Evolutionary conservation across 768 basidiomycete species (phyloP), one percentile per base, ranked within the genome.

Genomic region (Glaciozyma antarctica): DNA sequence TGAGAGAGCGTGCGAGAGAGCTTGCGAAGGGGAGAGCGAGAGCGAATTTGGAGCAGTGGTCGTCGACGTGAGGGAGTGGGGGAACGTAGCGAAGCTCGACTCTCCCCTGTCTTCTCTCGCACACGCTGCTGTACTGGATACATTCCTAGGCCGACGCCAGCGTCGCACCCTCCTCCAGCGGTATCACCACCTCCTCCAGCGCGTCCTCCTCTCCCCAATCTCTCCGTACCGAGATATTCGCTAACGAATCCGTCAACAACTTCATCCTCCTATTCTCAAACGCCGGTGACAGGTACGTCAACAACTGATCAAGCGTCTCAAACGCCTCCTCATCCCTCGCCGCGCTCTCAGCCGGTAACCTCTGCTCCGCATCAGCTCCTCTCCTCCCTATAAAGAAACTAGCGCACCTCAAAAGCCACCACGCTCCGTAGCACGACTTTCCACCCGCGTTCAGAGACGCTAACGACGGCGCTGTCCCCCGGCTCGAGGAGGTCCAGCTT

Each of bases 181-280:
- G 38, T 15, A 2, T 41, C 38, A 13, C 38, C 38, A 12, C 38
- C 38, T 41, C 38, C 38, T 41, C 38, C 38, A 41, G 12, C 38
- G 38, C 55, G 10, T 56, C 55, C 10, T 38, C 55, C 55, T 56
- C 38, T 10, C 49, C n/a, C 55, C 55, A 56, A 22, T 24, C 24
- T 34, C 34, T 56, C 34, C 55, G 32, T 21, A 56, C 55, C 55
- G 55, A 56, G 55, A 56, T 56, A 9, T 41, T 41, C 34, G n/a
- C 38, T 8, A 56, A 24, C 34, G 22, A n/a, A 22, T 41, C 34
- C 55, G 55, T 13, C 55, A 56, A 17, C 30, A 56, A 17, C 34
- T 56, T 24, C 38, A 56, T 56, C 16, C 55, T 32, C 24, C 24
- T 56, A 6, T 12, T 13, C 55, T 56, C 55, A 41, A 56, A 56